Conservation (phyloP, 805 yeast genomes). For the Yamadazyma akitaensis region DNA sequence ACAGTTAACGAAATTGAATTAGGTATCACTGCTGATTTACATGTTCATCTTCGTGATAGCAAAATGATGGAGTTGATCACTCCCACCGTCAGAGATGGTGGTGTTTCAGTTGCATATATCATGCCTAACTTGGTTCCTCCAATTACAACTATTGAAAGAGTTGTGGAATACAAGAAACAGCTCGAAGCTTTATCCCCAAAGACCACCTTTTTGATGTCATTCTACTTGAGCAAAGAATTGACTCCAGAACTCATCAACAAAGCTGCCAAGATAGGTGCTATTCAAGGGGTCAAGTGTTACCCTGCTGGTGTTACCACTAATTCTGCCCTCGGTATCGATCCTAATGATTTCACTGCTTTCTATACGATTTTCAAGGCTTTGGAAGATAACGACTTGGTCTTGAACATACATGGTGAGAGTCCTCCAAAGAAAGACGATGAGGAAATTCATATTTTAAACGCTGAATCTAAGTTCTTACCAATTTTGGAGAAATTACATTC, state of each 20-base stretch:
- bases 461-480: slow-evolving; percentile 90
- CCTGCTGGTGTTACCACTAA: slow-evolving; percentile 99
- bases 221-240: slow-evolving; percentile 72
- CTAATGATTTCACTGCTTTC: slow-evolving; percentile 83
- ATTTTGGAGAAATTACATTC: slow-evolving; percentile 73
- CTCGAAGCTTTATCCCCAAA: slow-evolving; percentile 68
- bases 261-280: slow-evolving; percentile 67
- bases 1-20: slow-evolving; percentile 39
- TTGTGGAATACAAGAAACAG: slow-evolving; percentile 60
- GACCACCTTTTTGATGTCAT: slow-evolving; percentile 88
- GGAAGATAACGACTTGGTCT: slow-evolving; percentile 72
- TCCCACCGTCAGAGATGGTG: slow-evolving; percentile 89
- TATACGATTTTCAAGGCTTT: slow-evolving; percentile 88
- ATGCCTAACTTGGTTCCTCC: slow-evolving; percentile 99
- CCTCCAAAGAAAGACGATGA: slow-evolving; percentile 55
- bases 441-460: slow-evolving; percentile 86
- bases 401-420: slow-evolving; percentile 94
- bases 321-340: slow-evolving; percentile 87
- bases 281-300: slow-evolving; percentile 90
- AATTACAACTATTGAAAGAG: slow-evolving; percentile 70
- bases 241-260: slow-evolving; percentile 82
- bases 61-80: slow-evolving; percentile 87
- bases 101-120: slow-evolving; percentile 84
- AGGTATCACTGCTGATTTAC: slow-evolving; percentile 85
- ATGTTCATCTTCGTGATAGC: slow-evolving; percentile 94